Evolutionary conservation across 805 yeast species (phyloP).

Genomic region (Ogataea glucozyma): DNA sequence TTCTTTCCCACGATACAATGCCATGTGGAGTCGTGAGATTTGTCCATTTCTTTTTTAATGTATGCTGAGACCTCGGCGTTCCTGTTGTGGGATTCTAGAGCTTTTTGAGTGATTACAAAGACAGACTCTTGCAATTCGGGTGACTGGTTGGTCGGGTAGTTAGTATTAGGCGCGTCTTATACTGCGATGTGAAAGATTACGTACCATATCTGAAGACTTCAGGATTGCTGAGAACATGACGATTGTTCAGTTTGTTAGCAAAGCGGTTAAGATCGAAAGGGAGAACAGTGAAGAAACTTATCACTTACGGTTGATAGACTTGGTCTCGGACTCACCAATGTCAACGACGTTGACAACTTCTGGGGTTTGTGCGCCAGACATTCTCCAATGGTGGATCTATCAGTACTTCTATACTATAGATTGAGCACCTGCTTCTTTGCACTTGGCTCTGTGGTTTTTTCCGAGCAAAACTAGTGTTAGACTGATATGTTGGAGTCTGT

Average conservation of each 20-base stretch:
- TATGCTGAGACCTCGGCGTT: slow-evolving; percentile 66
- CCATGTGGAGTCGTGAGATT: slow-evolving; percentile 70
- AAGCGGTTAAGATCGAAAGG: too few species aligned
- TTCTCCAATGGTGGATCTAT: too few species aligned
- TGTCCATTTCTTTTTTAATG: slow-evolving; percentile 66
- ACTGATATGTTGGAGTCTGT: too few species aligned
- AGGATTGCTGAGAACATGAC: slow-evolving; percentile 30
- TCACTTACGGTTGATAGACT: slow-evolving; percentile 15
- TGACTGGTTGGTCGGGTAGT: slow-evolving; percentile 31
- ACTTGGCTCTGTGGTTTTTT: too few species aligned
- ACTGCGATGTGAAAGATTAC: slow-evolving; percentile 13
- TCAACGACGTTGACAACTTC: background rate
- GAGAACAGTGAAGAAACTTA: too few species aligned
- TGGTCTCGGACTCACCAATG: background rate
- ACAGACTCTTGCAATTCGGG: slow-evolving; percentile 54
- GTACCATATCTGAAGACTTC: slow-evolving; percentile 32
- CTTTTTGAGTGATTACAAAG: slow-evolving; percentile 47
- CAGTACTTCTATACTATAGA: too few species aligned
- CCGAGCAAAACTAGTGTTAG: too few species aligned
- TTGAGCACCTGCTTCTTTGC: too few species aligned
- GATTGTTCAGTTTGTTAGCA: too few species aligned
- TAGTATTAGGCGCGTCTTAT: too few species aligned
- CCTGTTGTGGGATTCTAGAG: slow-evolving; percentile 43
- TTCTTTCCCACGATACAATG: slow-evolving; percentile 79
- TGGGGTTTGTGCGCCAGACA: slow-evolving; percentile 1